Evolutionary conservation across 2,329 filamentous ascomycete species (phyloP).

Genomic region (Chaetomiaceae sp.): DNA sequence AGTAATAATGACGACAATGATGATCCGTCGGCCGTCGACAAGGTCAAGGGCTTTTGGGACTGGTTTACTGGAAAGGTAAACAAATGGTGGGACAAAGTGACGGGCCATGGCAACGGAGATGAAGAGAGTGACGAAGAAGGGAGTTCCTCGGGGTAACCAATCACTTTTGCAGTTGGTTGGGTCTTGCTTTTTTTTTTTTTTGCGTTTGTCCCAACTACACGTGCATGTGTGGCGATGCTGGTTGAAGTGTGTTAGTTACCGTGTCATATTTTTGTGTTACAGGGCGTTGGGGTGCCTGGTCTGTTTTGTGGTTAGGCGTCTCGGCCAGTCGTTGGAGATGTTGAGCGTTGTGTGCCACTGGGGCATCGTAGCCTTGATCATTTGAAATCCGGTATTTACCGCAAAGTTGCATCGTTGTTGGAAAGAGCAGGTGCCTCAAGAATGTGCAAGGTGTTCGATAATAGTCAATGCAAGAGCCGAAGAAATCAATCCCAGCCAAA

Average conservation of each 20-base stretch:
- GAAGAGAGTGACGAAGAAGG: not conserved
- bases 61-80: constrained; percentile 49
- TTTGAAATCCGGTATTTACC: too few relatives aligned
- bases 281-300: constrained; percentile 7
- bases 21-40: constrained; percentile 30
- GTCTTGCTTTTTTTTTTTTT: not conserved
- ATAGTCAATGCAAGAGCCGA: too few relatives aligned
- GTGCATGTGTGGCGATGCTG: not conserved
- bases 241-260: not conserved
- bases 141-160: not conserved
- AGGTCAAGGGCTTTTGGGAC: constrained; percentile 43
- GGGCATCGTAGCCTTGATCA: too few relatives aligned
- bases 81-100: constrained; percentile 44
- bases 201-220: not conserved
- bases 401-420: too few relatives aligned
- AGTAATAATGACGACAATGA: constrained; percentile 16
- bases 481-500: too few relatives aligned
- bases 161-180: not conserved
- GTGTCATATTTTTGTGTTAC: not conserved
- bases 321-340: not conserved
- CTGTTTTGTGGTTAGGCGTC: too few relatives aligned
- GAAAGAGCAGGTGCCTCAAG: too few relatives aligned
- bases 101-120: constrained; percentile 16
- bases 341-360: too few relatives aligned
- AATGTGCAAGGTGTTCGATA: too few relatives aligned